Evolutionary conservation across 192 early-diverging fungal genomes (phyloP).

Genomic region (Backusella macrospora): DNA sequence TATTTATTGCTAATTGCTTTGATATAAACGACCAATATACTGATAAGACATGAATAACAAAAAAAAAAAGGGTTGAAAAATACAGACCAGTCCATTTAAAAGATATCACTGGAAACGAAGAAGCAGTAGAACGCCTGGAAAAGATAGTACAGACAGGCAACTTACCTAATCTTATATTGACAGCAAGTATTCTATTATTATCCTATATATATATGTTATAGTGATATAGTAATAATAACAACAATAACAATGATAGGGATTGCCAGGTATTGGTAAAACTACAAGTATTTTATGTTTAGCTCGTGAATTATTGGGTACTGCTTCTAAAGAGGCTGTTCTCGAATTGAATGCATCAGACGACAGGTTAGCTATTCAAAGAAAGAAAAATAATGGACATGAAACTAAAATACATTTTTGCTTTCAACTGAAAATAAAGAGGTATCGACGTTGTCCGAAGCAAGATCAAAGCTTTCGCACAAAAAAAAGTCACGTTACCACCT

Average conservation of each 20-base stretch:
- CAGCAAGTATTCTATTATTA: slow-evolving; percentile 47
- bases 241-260: slow-evolving; percentile 52
- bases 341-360: slow-evolving; percentile 99
- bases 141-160: slow-evolving; percentile 91
- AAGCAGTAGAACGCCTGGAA: slow-evolving; percentile 82
- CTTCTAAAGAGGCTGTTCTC: slow-evolving; percentile 90
- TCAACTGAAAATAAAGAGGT: slow-evolving; percentile 56
- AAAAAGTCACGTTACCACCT: slow-evolving; percentile 91
- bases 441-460: slow-evolving; percentile 95
- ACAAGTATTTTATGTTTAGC: slow-evolving; percentile 94
- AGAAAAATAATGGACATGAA: not conserved
- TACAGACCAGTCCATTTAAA: slow-evolving; percentile 84
- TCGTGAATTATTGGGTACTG: slow-evolving; percentile 80
- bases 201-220: not conserved
- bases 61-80: slow-evolving; percentile 80
- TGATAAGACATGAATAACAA: not conserved
- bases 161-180: slow-evolving; percentile 95
- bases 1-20: not conserved
- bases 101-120: slow-evolving; percentile 94
- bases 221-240: not conserved
- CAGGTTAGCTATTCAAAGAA: slow-evolving; percentile 52
- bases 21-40: too few relatives aligned
- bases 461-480: slow-evolving; percentile 99
- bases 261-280: slow-evolving; percentile 98
- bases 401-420: too few relatives aligned